Base-by-base conservation (phyloP, 805 yeast species). In the Phaffomyces antillensis region DNA sequence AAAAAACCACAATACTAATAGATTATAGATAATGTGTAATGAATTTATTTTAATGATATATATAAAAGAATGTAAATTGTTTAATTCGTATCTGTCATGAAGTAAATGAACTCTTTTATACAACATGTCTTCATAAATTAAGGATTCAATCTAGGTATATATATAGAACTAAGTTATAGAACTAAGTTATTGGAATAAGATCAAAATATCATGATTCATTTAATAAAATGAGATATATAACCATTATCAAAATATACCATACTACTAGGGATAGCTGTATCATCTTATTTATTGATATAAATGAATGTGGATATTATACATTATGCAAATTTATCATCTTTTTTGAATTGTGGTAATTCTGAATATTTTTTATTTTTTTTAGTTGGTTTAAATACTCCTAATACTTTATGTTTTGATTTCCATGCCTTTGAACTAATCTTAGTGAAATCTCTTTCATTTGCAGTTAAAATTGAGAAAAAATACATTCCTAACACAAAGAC, bases 401-500 rank as follows among this genome's bases (percentile, higher is more conserved):
- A 46, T 2, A 67, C 66, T 48, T 60, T 68, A 45, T 64, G 74
- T 44, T 57, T 64, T 32, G 61, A 56, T 30, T 60, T 64, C 49
- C 61, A 55, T 4, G 63, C 66, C 32, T 54, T 56, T 17, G 54
- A 64, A 41, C 69, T 71, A 35, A 77, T 59, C 26, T 58, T 65
- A 3, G 76, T 64, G 39, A 78, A 65, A 53, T 78, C 83, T 57
- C 81, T 70, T 54, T 79, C 80, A 31, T 70, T 66, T 46, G 68
- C 73, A 55, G 82, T 85, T 42, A 75, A 45, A 54, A 67, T 69
- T 12, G 83, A 70, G 61, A 85, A 83, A 48, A 79, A 51, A 59
- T 83, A 85, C 83, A 84, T 81, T 30, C 71, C 67, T 36, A 82
- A 65, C 11, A 77, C 79, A 11, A 81, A 75, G 26, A 85, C 47